Evolutionary conservation across 2,329 filamentous ascomycete species (phyloP), one percentile per base, ranked within the genome.

Genomic region (Plenodomus tracheiphilus): DNA sequence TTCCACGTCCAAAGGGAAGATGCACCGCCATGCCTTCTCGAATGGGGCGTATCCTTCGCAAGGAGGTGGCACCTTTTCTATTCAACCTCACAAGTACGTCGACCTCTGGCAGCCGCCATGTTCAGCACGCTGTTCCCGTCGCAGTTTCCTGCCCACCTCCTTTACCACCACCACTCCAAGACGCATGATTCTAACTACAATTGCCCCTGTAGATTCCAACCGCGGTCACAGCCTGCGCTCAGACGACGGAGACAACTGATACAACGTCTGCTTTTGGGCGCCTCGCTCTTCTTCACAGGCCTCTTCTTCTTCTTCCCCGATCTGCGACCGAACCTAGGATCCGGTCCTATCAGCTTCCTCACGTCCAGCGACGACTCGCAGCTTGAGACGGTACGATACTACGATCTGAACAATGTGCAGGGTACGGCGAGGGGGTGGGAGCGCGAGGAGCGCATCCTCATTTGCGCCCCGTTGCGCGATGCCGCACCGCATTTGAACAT

Each of bases 401-500:
- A 97, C 75, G 94, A 99, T 71, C 80, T 99, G 55, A 88, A 87
- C 59, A 90, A 94, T 70, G 91, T 96, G 5, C 88, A 94, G 70
- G 94, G 94, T 39, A 94, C 91, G 7, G 90, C 89, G 43, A 86
- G 89, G 58, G 95, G 94, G 5, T 99, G 94, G 94, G 93, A 97
- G 74, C 83, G 91, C 51, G 94, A 96, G 71, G 94, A 99, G 76
- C 85, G 94, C 57, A 96, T 99, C 59, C 80, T 99, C 25, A 83
- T 99, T 49, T 97, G 94, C 73, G 94, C 96, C 15, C 94, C 94
- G 38, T 82, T 99, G 46, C 85, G 94, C 73, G 95, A 99, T 73
- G 94, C 94, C 39, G 86, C 95, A 66, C 82, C 89, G 20, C 94
- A 99, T 79, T 77, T 99, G 41, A 84, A 87, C 53, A 97, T 99